phyloP scores from a whole-genome alignment of 1,284 basidiomycete species.

The Pseudozyma thailandica region DNA sequence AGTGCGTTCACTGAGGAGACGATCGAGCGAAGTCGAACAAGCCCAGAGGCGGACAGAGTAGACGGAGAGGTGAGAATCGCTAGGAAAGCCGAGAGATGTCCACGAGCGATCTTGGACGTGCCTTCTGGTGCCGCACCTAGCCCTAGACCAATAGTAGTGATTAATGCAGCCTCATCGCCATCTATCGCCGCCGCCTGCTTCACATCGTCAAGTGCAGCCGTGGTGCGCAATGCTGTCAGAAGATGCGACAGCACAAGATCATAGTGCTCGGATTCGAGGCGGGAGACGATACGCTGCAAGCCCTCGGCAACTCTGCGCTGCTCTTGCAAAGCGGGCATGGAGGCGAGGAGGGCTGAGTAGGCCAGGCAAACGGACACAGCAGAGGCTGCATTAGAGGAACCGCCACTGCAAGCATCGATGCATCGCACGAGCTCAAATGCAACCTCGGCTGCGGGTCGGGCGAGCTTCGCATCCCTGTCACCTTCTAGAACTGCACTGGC shows the following conservation, averaged over 20 bases:
- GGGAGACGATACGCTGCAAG: constrained; percentile 28
- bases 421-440: constrained; percentile 28
- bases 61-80: constrained; percentile 8
- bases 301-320: constrained; percentile 15
- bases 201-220: background rate
- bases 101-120: constrained; percentile 35
- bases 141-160: constrained; percentile 28
- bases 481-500: background rate
- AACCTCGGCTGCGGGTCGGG: constrained; percentile 13
- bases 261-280: constrained; percentile 12
- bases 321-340: constrained; percentile 18
- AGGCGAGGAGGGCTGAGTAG: constrained; percentile 11
- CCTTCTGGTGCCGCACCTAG: constrained; percentile 42
- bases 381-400: background rate
- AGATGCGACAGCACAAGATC: constrained; percentile 11
- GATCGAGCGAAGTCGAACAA: constrained; percentile 5
- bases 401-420: constrained; percentile 2
- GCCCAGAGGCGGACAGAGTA: background rate
- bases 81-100: constrained; percentile 37
- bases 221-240: constrained; percentile 3
- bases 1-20: constrained; percentile 19
- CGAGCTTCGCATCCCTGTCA: background rate
- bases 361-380: constrained; percentile 10
- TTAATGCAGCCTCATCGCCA: constrained; percentile 14
- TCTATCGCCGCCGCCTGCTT: constrained; percentile 8